phyloP scores from a whole-genome alignment of 768 basidiomycete species.

The Boletus pseudo-olivaceus region DNA sequence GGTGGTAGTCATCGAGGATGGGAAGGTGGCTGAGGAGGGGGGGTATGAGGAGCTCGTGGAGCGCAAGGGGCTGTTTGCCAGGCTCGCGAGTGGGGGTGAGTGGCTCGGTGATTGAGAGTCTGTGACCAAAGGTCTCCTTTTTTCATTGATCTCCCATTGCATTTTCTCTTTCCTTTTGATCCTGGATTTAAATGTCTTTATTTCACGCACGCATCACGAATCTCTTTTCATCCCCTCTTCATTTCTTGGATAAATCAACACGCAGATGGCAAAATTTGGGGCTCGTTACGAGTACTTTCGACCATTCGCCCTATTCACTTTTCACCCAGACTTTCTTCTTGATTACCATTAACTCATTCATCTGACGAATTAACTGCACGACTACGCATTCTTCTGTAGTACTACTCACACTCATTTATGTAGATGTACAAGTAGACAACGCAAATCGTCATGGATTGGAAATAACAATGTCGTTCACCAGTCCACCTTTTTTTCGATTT shows the following conservation, averaged over 20 bases:
- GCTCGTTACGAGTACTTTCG: constrained; percentile 14
- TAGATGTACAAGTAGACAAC: constrained; percentile 5
- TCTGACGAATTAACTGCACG: constrained; percentile 3
- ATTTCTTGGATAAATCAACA: not conserved
- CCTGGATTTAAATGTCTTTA: not conserved
- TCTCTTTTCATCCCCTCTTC: not conserved
- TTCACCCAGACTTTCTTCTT: not conserved
- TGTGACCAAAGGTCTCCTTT: not conserved
- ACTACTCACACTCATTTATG: constrained; percentile 22
- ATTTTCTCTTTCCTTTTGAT: not conserved
- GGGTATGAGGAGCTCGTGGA: constrained; percentile 67
- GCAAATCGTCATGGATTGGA: not conserved
- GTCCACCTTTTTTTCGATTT: not conserved
- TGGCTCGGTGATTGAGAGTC: constrained; percentile 39
- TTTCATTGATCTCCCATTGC: too few relatives aligned
- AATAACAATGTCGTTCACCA: not conserved
- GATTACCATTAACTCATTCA: not conserved
- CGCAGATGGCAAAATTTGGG: not conserved
- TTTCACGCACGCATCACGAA: not conserved
- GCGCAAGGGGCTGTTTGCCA: constrained; percentile 67
- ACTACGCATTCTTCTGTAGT: constrained; percentile 25
- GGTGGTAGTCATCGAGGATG: constrained; percentile 77
- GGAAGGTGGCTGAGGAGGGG: constrained; percentile 75
- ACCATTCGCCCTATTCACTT: constrained; percentile 12
- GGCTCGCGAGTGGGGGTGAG: constrained; percentile 76